Percentiles rank a stretch among this genome's conserved stretches.
Evolutionary conservation across 2,329 filamentous ascomycete genomes (phyloP).

Genomic region (Eutypa lata): DNA sequence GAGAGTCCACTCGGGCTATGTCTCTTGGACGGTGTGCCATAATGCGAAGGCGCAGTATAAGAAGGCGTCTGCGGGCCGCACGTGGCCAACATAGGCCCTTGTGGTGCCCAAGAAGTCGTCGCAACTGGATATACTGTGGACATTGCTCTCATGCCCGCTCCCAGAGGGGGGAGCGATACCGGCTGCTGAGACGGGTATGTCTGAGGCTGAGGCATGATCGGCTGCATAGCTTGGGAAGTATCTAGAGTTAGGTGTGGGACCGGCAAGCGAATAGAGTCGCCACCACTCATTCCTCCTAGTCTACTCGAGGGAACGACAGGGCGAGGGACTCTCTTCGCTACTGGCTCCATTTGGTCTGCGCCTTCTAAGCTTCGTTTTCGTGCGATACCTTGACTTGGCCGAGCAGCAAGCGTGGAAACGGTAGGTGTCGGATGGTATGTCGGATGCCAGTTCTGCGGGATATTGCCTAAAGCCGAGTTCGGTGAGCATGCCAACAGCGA

Average conservation of each 20-base stretch:
- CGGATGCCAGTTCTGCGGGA: constrained; percentile 35
- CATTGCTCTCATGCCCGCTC: constrained; percentile 67
- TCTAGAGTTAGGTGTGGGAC: constrained; percentile 70
- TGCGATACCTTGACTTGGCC: constrained; percentile 38
- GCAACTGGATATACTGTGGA: constrained; percentile 67
- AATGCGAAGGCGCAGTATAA: constrained; percentile 31
- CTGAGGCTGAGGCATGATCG: constrained; percentile 28
- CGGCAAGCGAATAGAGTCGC: constrained; percentile 52
- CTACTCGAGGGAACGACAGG: constrained; percentile 23
- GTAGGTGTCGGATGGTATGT: constrained; percentile 36
- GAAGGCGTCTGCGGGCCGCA: constrained; percentile 31
- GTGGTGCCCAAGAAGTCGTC: constrained; percentile 34
- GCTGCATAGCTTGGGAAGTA: constrained; percentile 35
- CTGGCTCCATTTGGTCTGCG: constrained; percentile 48
- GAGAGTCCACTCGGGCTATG: constrained; percentile 49
- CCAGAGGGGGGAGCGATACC: constrained; percentile 61
- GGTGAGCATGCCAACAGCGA: constrained; percentile 42
- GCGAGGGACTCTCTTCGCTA: constrained; percentile 47
- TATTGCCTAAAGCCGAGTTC: constrained; percentile 25
- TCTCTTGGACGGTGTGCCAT: constrained; percentile 51
- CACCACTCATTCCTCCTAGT: constrained; percentile 11
- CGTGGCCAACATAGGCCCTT: constrained; percentile 28
- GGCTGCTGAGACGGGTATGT: constrained; percentile 41
- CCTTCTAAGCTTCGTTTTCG: constrained; percentile 52
- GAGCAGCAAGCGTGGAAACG: constrained; percentile 47